phyloP scores from a whole-genome alignment of 2,329 filamentous ascomycete species.

The Neofusicoccum laricinum region DNA sequence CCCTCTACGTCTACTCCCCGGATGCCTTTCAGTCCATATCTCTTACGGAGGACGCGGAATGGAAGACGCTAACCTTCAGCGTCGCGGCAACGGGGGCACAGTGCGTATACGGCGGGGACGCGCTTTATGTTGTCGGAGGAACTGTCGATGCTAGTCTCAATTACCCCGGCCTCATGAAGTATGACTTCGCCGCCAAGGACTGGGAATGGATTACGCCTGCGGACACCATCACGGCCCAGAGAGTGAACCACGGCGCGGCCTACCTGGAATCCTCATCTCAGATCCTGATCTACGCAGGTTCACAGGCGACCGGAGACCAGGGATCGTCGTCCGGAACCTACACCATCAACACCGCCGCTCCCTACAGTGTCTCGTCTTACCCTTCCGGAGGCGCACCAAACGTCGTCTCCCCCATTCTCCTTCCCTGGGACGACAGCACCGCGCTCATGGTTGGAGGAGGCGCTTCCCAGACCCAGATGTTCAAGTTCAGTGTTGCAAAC shows the following conservation, averaged over 20 bases:
- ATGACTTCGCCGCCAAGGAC: constrained; percentile 53
- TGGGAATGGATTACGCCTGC: constrained; percentile 58
- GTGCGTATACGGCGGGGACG: constrained; percentile 71
- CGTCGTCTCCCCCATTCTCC: constrained; percentile 63
- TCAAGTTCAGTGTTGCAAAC: constrained; percentile 62
- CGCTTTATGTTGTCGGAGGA: constrained; percentile 80
- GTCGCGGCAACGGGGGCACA: constrained; percentile 69
- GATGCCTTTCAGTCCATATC: constrained; percentile 72
- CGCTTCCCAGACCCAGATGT: constrained; percentile 64
- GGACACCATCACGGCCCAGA: constrained; percentile 57
- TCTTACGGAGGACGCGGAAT: constrained; percentile 67
- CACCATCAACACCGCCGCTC: constrained; percentile 63
- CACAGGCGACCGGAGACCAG: constrained; percentile 55
- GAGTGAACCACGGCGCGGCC: constrained; percentile 70
- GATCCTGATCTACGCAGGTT: constrained; percentile 80
- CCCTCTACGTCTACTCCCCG: constrained; percentile 78
- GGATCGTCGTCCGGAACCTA: constrained; percentile 71
- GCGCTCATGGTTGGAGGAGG: constrained; percentile 74
- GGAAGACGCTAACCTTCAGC: constrained; percentile 65
- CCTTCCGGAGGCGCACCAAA: constrained; percentile 61
- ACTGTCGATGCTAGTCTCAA: constrained; percentile 30
- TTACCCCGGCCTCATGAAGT: constrained; percentile 75
- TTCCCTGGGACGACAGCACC: constrained; percentile 69
- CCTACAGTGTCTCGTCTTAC: constrained; percentile 62
- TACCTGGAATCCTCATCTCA: constrained; percentile 69